phyloP scores from a whole-genome alignment of 176 grass and related monocot species.

The Aegilops umbellulata region DNA sequence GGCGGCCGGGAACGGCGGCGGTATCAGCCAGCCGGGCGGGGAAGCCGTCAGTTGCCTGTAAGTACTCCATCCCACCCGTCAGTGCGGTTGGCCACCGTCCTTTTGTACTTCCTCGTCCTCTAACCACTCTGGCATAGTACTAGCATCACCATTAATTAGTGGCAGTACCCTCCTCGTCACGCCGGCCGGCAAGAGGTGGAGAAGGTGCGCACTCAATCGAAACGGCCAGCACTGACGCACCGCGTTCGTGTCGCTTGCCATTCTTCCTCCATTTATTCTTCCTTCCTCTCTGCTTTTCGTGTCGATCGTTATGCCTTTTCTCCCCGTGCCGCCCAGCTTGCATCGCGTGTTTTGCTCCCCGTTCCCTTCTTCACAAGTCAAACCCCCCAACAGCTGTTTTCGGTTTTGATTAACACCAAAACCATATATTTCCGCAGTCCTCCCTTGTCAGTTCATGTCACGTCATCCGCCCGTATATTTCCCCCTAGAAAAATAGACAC shows the following conservation, averaged over 20 bases:
- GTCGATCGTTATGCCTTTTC: background rate
- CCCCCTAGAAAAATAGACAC: background rate
- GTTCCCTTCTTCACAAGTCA: conserved; percentile 7
- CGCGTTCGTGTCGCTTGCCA: background rate
- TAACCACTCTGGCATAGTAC: too few relatives aligned
- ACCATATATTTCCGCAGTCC: background rate
- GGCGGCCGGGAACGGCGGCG: too few relatives aligned
- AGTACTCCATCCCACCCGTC: too few relatives aligned
- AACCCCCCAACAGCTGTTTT: background rate
- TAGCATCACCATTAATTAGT: too few relatives aligned
- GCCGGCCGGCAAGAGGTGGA: background rate
- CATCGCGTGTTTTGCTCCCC: background rate
- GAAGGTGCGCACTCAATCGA: background rate
- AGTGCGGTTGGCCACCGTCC: too few relatives aligned
- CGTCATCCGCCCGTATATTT: background rate
- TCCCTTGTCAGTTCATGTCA: background rate
- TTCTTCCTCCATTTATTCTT: background rate
- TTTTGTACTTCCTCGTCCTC: too few relatives aligned
- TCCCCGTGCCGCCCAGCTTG: background rate
- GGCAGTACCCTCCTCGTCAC: too few relatives aligned
- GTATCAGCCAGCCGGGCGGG: too few relatives aligned
- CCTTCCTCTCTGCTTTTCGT: background rate
- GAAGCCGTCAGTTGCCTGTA: too few relatives aligned
- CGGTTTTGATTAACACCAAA: background rate
- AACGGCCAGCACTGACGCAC: background rate